Evolutionary conservation across 1,284 basidiomycete species (phyloP).

Genomic region (Pterula multifida): DNA sequence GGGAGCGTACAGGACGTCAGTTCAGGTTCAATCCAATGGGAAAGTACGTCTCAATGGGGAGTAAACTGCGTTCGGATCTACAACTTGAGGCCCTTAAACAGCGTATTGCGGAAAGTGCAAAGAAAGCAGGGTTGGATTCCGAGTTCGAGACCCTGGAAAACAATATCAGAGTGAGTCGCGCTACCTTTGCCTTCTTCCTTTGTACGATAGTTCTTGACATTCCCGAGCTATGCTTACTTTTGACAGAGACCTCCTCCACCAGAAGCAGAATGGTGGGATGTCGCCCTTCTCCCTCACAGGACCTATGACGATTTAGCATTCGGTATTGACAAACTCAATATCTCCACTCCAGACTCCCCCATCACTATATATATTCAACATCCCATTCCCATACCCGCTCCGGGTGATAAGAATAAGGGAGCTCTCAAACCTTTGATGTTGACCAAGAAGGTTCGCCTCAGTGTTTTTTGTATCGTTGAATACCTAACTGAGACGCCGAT

Average conservation of each 20-base stretch:
- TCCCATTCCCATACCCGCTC: conserved; percentile 91
- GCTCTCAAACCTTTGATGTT: conserved; percentile 77
- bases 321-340: conserved; percentile 46
- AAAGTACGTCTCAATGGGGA: conserved; percentile 78
- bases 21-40: conserved; percentile 87
- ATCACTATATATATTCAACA: conserved; percentile 93
- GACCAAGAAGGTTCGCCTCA: conserved; percentile 59
- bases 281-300: conserved; percentile 69
- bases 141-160: conserved; percentile 79
- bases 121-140: conserved; percentile 90
- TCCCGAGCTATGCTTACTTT: too few relatives aligned
- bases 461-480: neutral
- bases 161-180: conserved; percentile 7
- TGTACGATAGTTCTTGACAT: too few relatives aligned
- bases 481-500: conserved; percentile 7
- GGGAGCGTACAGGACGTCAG: conserved; percentile 55
- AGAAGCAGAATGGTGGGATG: conserved; percentile 84
- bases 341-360: conserved; percentile 57
- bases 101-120: conserved; percentile 83
- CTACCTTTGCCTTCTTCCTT: neutral
- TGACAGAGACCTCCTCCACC: neutral
- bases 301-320: conserved; percentile 65
- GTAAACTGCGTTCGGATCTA: conserved; percentile 73
- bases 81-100: conserved; percentile 89
- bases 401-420: conserved; percentile 72